Evolutionary conservation across 345 rosid genomes (phyloP).

Genomic region (Bruguiera gymnorhiza): DNA sequence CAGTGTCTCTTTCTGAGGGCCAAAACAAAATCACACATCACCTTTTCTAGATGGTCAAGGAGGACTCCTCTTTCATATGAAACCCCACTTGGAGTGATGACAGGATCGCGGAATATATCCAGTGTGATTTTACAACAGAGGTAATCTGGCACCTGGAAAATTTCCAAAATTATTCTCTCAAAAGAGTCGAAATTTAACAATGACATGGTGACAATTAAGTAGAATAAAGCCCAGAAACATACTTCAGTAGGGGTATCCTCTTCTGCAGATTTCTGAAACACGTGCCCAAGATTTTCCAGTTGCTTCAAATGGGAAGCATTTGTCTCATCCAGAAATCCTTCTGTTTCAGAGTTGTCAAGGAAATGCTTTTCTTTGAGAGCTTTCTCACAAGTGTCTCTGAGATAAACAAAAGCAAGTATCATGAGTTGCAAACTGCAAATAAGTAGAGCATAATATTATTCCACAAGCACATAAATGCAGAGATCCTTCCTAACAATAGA

Average conservation of each 20-base stretch:
- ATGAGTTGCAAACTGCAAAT: conserved; percentile 9
- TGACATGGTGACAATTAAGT: neutral
- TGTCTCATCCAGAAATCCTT: conserved; percentile 51
- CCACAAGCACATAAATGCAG: neutral
- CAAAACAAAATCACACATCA: conserved; percentile 12
- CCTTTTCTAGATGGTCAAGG: conserved; percentile 86
- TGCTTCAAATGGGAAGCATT: conserved; percentile 34
- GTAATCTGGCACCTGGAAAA: conserved; percentile 80
- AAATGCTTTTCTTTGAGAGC: conserved; percentile 68
- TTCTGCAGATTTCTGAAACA: conserved; percentile 65
- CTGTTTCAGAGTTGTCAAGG: conserved; percentile 45
- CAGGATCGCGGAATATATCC: conserved; percentile 85
- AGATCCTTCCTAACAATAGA: neutral
- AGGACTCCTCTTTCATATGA: conserved; percentile 85
- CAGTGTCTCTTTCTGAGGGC: neutral
- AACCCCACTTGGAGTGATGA: conserved; percentile 80
- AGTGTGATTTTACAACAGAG: conserved; percentile 87
- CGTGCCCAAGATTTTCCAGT: conserved; percentile 47
- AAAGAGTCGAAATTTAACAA: neutral
- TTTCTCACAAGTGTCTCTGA: conserved; percentile 73
- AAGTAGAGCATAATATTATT: neutral
- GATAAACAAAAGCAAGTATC: conserved; percentile 14
- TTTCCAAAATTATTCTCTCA: neutral
- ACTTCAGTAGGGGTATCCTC: conserved; percentile 71
- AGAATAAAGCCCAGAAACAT: conserved; percentile 2